Evolutionary conservation across 306 rosid genomes (phyloP), one percentile per base, ranked within the genome.

Genomic region (Hippophae tibetana): DNA sequence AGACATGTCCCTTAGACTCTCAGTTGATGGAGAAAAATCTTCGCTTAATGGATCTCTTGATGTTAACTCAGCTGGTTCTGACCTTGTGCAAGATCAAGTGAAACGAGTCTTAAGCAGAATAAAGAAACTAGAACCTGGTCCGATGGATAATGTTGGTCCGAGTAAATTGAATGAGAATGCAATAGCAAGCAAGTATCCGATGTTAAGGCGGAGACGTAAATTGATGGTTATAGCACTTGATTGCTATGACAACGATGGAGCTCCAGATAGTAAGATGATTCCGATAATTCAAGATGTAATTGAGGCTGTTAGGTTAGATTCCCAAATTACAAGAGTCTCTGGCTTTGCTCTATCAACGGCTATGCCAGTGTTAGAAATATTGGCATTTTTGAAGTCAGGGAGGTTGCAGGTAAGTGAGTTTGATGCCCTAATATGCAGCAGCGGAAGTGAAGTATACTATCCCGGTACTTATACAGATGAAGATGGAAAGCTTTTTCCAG

Each of bases 1-100:
- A 69, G 90, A 84, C 59, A 84, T 84, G 84, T 84, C 90, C 6
- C 78, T 84, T 12, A 70, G 86, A 76, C 90, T 84, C 51, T 84
- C 90, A 14, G 79, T 84, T 27, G 90, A 84, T 58, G 90, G 85
- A 25, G 86, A 81, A 46, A 81, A 71, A 50, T 48, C 70, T 38
- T 81, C 80, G 2, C 46, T 80, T 43, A 76, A 70, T 61, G 75
- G 52, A 45, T 76, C 75, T 10, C 42, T 65, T 0, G 82, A 84
- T 51, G 49, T 70, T 47, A 52, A 74, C 47, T 63, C 68, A 9
- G 75, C 68, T 40, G 41, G 64, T 50, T 81, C 69, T 59, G 80
- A 77, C 40, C 74, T 68, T 7, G 83, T 81, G 70, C 86, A 74
- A 70, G 86, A 84, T 74, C 90, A 78, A 73, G 90, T 84, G 67